Conservation (phyloP, 306 rosid genomes). For the Sesbania bispinosa region DNA sequence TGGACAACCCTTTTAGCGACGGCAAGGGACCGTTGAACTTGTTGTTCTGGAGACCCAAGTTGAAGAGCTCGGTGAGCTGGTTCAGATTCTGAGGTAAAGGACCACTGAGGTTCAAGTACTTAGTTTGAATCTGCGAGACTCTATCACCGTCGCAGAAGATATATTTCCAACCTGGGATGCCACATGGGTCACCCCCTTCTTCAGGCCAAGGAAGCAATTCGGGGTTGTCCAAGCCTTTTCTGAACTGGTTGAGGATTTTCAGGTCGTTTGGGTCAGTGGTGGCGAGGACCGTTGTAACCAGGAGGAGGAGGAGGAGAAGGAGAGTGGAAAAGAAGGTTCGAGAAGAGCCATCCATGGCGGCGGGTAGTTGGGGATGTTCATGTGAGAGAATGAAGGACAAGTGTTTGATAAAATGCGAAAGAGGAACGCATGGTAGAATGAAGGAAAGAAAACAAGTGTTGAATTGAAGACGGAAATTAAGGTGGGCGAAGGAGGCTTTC, state of each 20-base stretch:
- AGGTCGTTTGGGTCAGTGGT: conserved; percentile 67
- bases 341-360: conserved; percentile 38
- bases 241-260: conserved; percentile 54
- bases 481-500: neutral
- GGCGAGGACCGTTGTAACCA: no score
- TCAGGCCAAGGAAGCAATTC: conserved; percentile 78
- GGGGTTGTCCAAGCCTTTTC: conserved; percentile 54
- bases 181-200: conserved; percentile 68
- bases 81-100: conserved; percentile 66
- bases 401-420: conserved; percentile 22
- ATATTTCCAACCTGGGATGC: conserved; percentile 47
- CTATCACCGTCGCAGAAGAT: conserved; percentile 56
- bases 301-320: no score
- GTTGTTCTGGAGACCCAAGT: conserved; percentile 80
- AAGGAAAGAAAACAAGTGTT: neutral
- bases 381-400: conserved; percentile 5
- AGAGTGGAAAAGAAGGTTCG: no score
- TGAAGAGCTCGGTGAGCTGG: conserved; percentile 57
- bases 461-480: neutral
- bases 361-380: conserved; percentile 21
- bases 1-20: conserved; percentile 50
- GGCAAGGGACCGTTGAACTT: conserved; percentile 63
- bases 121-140: conserved; percentile 78
- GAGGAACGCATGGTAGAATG: conserved; percentile 2
- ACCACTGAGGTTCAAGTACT: conserved; percentile 56